These are phyloP conservation scores for Serpula lacrymans DNA, from an alignment of 768 basidiomycete genomes.

Conservation along the genomic window DNA sequence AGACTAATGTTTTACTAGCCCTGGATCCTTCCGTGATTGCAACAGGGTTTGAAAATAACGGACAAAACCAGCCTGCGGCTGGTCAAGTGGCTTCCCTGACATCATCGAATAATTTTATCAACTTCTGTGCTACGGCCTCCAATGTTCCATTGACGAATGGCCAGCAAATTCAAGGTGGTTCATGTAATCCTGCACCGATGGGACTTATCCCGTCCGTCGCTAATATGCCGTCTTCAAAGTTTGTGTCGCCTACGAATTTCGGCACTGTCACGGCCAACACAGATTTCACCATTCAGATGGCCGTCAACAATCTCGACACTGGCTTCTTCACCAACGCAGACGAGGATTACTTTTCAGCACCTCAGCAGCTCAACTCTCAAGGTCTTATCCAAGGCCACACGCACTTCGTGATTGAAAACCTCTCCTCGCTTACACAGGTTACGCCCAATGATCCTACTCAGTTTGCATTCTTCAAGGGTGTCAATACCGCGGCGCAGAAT, in stretches of 20 bases:
- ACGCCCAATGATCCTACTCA: slow-evolving; percentile 42
- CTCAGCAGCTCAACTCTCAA: slow-evolving; percentile 42
- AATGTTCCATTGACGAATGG: too few species aligned
- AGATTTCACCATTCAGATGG: slow-evolving; percentile 41
- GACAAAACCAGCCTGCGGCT: slow-evolving; percentile 39
- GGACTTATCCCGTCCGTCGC: slow-evolving; percentile 42
- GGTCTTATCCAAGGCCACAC: slow-evolving; percentile 51
- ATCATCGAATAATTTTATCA: slow-evolving; percentile 65
- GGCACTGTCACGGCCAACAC: slow-evolving; percentile 37
- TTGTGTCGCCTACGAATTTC: slow-evolving; percentile 37
- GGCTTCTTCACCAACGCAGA: slow-evolving; percentile 52
- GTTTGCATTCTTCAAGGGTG: slow-evolving; percentile 67
- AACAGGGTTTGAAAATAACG: slow-evolving; percentile 44
- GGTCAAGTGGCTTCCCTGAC: slow-evolving; percentile 52
- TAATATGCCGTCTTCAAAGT: slow-evolving; percentile 49
- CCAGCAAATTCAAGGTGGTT: too few species aligned
- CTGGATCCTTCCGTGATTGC: slow-evolving; percentile 46
- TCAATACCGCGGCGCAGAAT: too few species aligned
- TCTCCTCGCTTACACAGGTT: slow-evolving; percentile 42
- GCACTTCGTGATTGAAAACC: slow-evolving; percentile 51
- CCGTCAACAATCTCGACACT: slow-evolving; percentile 33
- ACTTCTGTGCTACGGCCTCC: slow-evolving; percentile 45
- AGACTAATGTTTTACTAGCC: slow-evolving; percentile 17
- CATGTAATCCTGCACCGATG: slow-evolving; percentile 52
- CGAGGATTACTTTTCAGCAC: slow-evolving; percentile 48